Percentiles rank a stretch among this genome's conserved stretches.
Conservation (phyloP, 148 eudicot species). For the Selenicereus undatus region DNA sequence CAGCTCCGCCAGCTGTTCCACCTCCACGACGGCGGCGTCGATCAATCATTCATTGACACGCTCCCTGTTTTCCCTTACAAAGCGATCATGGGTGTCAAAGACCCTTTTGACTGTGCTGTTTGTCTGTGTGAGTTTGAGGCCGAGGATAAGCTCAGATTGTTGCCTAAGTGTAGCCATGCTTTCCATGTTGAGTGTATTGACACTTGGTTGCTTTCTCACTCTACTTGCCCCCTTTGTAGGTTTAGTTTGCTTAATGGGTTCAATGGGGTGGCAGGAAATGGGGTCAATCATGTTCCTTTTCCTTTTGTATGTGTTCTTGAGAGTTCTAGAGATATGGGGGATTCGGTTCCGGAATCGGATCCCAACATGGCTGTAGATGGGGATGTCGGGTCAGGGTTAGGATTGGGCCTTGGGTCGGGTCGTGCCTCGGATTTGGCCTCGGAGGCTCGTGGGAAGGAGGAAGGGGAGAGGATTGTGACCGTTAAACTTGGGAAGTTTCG, state of each 20-base stretch:
- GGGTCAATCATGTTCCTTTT: conserved; percentile 30
- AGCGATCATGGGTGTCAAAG: conserved; percentile 60
- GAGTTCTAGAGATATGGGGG: neutral
- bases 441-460: conserved; percentile 18
- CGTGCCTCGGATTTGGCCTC: neutral
- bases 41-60: conserved; percentile 78
- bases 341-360: neutral
- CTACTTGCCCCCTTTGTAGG: conserved; percentile 92
- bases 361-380: neutral
- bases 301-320: conserved; percentile 38
- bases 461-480: conserved; percentile 45
- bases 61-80: conserved; percentile 74
- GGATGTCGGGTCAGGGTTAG: neutral
- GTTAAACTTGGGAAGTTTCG: conserved; percentile 82
- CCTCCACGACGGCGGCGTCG: conserved; percentile 85
- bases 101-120: conserved; percentile 96
- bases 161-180: conserved; percentile 95
- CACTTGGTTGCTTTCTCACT: conserved; percentile 88
- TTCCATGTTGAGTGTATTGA: conserved; percentile 91
- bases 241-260: conserved; percentile 48
- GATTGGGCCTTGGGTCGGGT: neutral
- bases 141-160: conserved; percentile 61
- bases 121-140: conserved; percentile 79
- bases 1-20: conserved; percentile 78
- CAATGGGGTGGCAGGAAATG: conserved; percentile 3